A percentile compares a stretch with the other conserved stretches of the same genome.
These are phyloP conservation scores for Anthoceros angustus DNA, from an alignment of 225 moss, liverwort and hornwort species.

Conservation along the genomic window DNA sequence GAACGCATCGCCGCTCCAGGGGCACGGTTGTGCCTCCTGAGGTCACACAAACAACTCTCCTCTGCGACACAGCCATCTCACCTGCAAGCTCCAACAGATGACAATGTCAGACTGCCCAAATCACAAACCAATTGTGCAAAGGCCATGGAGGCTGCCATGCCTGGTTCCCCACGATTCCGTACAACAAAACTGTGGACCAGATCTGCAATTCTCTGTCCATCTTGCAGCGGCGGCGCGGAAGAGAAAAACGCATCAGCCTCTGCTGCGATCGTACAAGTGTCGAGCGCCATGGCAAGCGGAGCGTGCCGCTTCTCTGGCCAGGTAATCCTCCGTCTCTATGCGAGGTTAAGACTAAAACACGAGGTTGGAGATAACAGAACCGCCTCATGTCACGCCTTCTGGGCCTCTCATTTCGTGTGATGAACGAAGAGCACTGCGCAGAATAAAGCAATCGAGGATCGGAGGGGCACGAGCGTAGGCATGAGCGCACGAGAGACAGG, in stretches of 20 bases:
- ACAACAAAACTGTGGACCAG: constrained; percentile 43
- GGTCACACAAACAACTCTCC: constrained; percentile 65
- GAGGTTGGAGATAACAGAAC: too few relatives aligned
- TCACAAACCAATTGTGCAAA: not conserved
- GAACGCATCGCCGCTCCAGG: constrained; percentile 81
- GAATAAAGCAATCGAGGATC: too few relatives aligned
- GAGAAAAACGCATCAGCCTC: constrained; percentile 67
- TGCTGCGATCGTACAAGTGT: constrained; percentile 2
- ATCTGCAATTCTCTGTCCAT: constrained; percentile 32
- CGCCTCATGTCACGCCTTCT: too few relatives aligned
- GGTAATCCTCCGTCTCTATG: too few relatives aligned
- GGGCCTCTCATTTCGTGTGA: too few relatives aligned
- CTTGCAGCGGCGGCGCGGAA: constrained; percentile 60
- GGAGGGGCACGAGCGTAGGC: too few relatives aligned
- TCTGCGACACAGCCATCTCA: constrained; percentile 3
- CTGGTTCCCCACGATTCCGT: constrained; percentile 17
- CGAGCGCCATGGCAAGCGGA: not conserved
- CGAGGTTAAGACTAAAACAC: too few relatives aligned
- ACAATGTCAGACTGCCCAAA: not conserved
- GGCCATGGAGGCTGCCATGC: constrained; percentile 3
- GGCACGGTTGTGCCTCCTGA: constrained; percentile 97
- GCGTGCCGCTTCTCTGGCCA: too few relatives aligned
- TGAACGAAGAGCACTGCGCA: too few relatives aligned
- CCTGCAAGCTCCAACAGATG: constrained; percentile 9
- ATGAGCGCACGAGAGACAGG: too few relatives aligned